Base-by-base conservation (phyloP, 345 rosid genomes). In the Hibiscus mutabilis region DNA sequence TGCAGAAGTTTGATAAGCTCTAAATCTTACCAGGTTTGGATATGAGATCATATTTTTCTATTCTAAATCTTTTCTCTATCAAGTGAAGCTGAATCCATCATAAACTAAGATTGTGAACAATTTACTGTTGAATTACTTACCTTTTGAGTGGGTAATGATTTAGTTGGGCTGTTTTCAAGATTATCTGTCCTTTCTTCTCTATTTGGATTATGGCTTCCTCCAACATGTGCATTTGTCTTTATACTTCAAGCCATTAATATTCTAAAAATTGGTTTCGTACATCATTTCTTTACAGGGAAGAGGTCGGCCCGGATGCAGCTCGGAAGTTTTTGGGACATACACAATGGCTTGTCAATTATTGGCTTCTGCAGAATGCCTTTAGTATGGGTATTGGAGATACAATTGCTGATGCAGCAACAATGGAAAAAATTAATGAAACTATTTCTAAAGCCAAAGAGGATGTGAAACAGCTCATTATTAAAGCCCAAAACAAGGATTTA, bases 221-320 rank as follows among this genome's bases (percentile, higher is more conserved):
- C 52, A 22, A 65, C 13, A 22, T 13, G 55, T 21, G 69, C 55
- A 14, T 42, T 21, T 65, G 69, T 19, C 18, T 31, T 51, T 51
- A 37, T 53, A 1, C 25, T 31, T 68, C n/a, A 27, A 29, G 10
- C 72, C 25, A 35, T 55, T 18, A 35, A 69, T 35, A 22, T 57
- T 69, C 5, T 55, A 56, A 13, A 62, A 53, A 21, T 52, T 33
- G 31, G 15, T 52, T 16, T 29, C 33, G 29, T 69, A 47, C 52
- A 47, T n/a, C 12, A 31, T 53, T 19, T 64, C 33, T 73, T 25
- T 72, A 16, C 80, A 94, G 99, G 98, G 99, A 94, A 82, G 99
- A 94, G 75, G 97, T 94, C 77, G 99, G 99, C 73, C 98, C 98
- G 40, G 98, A 94, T 92, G 97, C 99, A 13, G 99, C 99, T 65